Conservation (phyloP, 345 rosid species). For the Sisymbrium irio region DNA sequence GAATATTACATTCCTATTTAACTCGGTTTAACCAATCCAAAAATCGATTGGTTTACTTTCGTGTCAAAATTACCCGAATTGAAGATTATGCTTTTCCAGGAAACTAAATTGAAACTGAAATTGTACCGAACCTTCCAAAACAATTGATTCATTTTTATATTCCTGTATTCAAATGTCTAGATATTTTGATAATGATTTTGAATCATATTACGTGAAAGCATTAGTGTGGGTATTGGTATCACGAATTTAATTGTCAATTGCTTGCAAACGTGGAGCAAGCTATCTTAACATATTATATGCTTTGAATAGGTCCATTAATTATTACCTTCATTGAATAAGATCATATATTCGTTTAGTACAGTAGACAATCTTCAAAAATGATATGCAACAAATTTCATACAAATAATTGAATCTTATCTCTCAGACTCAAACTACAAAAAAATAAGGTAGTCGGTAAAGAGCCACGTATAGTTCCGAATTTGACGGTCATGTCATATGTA, state of each 20-base stretch:
- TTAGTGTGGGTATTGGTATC: conserved; percentile 8
- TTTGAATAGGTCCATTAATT: neutral
- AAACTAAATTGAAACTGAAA: neutral
- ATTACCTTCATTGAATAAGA: neutral
- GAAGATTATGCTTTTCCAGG: neutral
- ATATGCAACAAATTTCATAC: conserved; percentile 1
- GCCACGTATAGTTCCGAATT: conserved; percentile 1
- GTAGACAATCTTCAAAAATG: neutral
- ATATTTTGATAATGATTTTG: neutral
- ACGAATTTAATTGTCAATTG: conserved; percentile 21
- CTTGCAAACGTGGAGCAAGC: conserved; percentile 36
- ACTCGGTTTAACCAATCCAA: neutral
- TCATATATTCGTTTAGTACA: neutral
- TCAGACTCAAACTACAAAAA: neutral
- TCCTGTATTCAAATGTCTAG: too few species aligned
- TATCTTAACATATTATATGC: neutral
- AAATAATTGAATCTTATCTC: neutral
- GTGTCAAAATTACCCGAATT: neutral
- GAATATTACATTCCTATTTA: neutral
- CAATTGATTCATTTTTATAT: neutral
- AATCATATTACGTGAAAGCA: conserved; percentile 31
- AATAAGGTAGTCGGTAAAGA: neutral
- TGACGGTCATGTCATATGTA: conserved; percentile 12
- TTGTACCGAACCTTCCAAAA: neutral
- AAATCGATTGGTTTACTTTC: neutral